Conservation (phyloP, 148 eudicot genomes). For the Dianthus caryophyllus region DNA sequence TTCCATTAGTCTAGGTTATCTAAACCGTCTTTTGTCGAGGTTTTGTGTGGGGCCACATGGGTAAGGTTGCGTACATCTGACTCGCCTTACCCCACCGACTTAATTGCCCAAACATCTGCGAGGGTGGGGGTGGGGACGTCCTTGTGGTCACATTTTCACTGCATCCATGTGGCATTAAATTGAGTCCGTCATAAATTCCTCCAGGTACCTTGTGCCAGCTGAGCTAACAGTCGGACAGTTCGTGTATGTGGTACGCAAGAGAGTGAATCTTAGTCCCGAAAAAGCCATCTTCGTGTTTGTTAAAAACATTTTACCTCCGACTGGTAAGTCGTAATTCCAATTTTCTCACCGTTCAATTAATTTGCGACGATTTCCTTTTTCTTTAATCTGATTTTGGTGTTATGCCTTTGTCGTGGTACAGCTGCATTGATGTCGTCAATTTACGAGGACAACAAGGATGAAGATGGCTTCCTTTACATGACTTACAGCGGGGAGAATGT, state of each 20-base stretch:
- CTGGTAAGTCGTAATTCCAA: conserved; percentile 31
- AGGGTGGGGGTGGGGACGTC: neutral
- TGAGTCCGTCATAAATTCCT: neutral
- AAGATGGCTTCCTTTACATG: conserved; percentile 65
- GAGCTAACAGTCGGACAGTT: conserved; percentile 56
- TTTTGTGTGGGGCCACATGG: too few relatives aligned
- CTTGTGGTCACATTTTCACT: neutral
- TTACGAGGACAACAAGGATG: conserved; percentile 62
- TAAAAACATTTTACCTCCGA: conserved; percentile 48
- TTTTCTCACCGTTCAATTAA: neutral
- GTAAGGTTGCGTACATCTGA: too few relatives aligned
- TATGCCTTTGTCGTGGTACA: conserved; percentile 17
- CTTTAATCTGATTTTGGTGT: neutral
- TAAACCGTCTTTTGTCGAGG: too few relatives aligned
- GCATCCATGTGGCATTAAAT: neutral
- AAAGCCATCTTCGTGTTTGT: conserved; percentile 54
- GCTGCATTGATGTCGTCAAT: conserved; percentile 54
- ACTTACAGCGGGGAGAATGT: conserved; percentile 75
- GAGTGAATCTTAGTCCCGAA: conserved; percentile 48
- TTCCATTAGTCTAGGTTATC: too few relatives aligned
- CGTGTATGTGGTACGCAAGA: conserved; percentile 52
- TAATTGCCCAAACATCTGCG: too few relatives aligned
- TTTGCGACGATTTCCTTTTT: neutral
- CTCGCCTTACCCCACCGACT: too few relatives aligned
- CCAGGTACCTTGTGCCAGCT: conserved; percentile 54